Evolutionary conservation across 495 filamentous ascomycete genomes (phyloP).

Genomic region (Lineolata rhizophorae): DNA sequence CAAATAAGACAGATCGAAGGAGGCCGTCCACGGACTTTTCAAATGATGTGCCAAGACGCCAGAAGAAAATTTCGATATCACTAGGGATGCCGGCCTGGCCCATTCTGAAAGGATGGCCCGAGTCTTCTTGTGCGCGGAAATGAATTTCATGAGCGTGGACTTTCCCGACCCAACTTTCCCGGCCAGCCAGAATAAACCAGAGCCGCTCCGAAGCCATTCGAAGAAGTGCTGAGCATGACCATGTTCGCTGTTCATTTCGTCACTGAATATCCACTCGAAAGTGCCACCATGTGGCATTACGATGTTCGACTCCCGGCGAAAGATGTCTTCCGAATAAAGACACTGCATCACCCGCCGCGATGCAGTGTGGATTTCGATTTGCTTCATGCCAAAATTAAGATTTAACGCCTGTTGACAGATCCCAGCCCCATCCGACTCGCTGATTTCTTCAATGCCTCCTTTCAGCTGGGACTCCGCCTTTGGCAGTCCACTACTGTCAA

Average conservation of each 20-base stretch:
- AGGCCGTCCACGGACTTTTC: slow-evolving; percentile 25
- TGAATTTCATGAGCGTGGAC: slow-evolving; percentile 6
- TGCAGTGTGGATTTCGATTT: too few relatives aligned
- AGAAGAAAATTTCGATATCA: slow-evolving; percentile 25
- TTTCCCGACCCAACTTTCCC: slow-evolving; percentile 5
- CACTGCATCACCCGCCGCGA: too few relatives aligned
- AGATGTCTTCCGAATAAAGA: too few relatives aligned
- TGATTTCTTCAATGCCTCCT: too few relatives aligned
- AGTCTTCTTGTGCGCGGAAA: neutral
- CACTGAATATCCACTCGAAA: neutral
- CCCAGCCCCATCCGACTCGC: too few relatives aligned
- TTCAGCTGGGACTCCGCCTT: too few relatives aligned
- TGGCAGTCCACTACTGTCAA: too few relatives aligned
- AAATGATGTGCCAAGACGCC: slow-evolving; percentile 16
- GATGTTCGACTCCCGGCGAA: too few relatives aligned
- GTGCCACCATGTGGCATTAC: neutral
- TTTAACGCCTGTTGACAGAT: too few relatives aligned
- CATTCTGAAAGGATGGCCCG: neutral
- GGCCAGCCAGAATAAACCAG: slow-evolving; percentile 3
- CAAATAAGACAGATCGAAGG: slow-evolving; percentile 20
- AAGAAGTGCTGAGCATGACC: neutral
- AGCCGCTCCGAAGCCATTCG: neutral
- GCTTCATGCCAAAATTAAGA: too few relatives aligned
- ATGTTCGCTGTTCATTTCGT: neutral
- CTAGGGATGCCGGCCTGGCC: neutral